Evolutionary conservation across 176 grass and related monocot genomes (phyloP).

Genomic region (Puya raimondii): DNA sequence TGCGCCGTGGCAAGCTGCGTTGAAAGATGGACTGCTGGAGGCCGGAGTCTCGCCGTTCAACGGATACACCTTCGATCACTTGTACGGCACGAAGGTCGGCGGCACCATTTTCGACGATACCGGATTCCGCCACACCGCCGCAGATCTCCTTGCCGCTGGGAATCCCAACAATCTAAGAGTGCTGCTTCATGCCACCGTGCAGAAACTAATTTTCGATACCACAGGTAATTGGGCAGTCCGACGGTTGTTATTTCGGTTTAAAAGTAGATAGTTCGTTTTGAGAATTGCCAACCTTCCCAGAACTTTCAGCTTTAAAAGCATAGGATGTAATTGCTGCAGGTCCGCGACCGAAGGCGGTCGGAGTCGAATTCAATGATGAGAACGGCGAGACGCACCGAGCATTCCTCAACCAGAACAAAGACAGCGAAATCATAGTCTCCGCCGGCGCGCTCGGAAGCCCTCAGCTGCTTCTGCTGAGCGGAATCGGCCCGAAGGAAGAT

Average conservation of each 20-base stretch:
- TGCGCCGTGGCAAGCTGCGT: slow-evolving; percentile 61
- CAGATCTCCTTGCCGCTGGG: slow-evolving; percentile 65
- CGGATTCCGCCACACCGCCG: slow-evolving; percentile 72
- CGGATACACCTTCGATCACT: slow-evolving; percentile 70
- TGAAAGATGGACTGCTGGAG: slow-evolving; percentile 55
- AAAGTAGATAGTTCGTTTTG: no score
- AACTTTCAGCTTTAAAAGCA: no score
- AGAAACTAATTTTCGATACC: slow-evolving; percentile 49
- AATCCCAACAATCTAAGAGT: slow-evolving; percentile 50
- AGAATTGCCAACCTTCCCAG: no score
- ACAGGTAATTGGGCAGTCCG: slow-evolving; percentile 27
- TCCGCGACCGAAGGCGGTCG: slow-evolving; percentile 39
- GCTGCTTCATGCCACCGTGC: slow-evolving; percentile 58
- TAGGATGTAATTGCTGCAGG: slow-evolving; percentile 8
- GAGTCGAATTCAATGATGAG: slow-evolving; percentile 68
- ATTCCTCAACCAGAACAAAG: slow-evolving; percentile 22
- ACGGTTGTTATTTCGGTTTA: no score
- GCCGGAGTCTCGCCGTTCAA: slow-evolving; percentile 76
- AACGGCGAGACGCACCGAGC: slow-evolving; percentile 45
- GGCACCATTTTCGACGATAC: slow-evolving; percentile 70
- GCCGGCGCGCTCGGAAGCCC: slow-evolving; percentile 63
- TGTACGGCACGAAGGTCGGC: slow-evolving; percentile 74
- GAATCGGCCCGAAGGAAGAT: slow-evolving; percentile 66
- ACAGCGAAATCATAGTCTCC: slow-evolving; percentile 58
- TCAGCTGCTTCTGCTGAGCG: slow-evolving; percentile 67